These are phyloP conservation scores for Pyracantha coccinea DNA, from an alignment of 331 rosid genomes.

Conservation along the genomic window DNA sequence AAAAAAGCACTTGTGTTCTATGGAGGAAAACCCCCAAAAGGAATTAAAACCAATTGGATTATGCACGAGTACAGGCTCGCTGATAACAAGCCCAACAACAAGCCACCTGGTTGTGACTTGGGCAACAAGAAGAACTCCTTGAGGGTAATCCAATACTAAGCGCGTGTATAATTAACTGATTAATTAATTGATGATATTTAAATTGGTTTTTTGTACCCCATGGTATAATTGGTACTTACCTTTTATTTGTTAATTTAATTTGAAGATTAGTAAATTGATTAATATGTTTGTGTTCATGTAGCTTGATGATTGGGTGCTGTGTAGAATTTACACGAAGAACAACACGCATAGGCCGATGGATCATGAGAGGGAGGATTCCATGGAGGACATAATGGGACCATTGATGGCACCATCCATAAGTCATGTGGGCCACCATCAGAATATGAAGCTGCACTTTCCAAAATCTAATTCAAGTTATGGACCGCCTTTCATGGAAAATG, in stretches of 20 bases:
- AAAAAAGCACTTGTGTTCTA: constrained; percentile 91
- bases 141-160: constrained; percentile 39
- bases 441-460: constrained; percentile 7
- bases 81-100: constrained; percentile 53
- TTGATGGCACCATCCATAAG: constrained; percentile 20
- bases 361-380: constrained; percentile 55
- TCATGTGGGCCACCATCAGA: background rate
- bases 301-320: constrained; percentile 95
- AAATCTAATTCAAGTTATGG: constrained; percentile 13
- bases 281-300: background rate
- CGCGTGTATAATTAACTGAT: background rate
- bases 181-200: background rate
- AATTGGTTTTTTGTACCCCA: background rate
- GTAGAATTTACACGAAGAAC: constrained; percentile 92
- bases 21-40: constrained; percentile 89
- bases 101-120: constrained; percentile 68
- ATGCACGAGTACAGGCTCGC: constrained; percentile 87
- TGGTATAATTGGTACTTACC: background rate
- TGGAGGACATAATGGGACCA: constrained; percentile 48
- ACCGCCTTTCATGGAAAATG: background rate
- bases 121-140: constrained; percentile 83
- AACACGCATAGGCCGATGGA: constrained; percentile 47
- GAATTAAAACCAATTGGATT: constrained; percentile 91
- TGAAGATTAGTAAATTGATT: background rate
- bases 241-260: background rate